Evolutionary conservation across 2,329 filamentous ascomycete species (phyloP), one percentile per base, ranked within the genome.

Genomic region (Penicillium sclerotiorum): DNA sequence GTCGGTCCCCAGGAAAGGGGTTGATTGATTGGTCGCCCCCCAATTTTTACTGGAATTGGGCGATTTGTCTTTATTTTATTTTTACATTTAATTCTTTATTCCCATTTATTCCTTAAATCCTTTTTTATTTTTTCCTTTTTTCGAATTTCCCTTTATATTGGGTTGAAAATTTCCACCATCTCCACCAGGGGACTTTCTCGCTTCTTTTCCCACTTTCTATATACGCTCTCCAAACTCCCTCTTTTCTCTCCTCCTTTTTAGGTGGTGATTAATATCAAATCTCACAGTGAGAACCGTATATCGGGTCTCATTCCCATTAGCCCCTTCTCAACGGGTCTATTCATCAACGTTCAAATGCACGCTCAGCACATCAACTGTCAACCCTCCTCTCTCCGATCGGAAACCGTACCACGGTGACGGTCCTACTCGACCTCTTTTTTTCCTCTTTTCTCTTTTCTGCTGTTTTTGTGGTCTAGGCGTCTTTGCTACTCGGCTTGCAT

Each of bases 321-420:
- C 47, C 52, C 46, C 49, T 50, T 55, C 47, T 55, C 54, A 41
- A 47, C 51, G 56, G 60, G 52, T 61, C 49, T 25, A 55, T 55
- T 56, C 57, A 62, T 61, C 45, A 60, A 70, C 70, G 72, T 71
- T 73, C 72, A 73, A 75, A 75, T 75, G 72, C 70, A 69, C 70
- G 61, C 62, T 65, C 66, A 63, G 64, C 65, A 67, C 60, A 69
- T 64, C 62, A 63, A 67, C 55, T 61, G 57, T 59, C 64, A 61
- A 64, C 61, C 65, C 64, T 69, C 71, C 66, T 69, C 69, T 66
- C 62, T 66, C 60, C 68, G 62, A 67, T 68, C 70, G 56, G 64
- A 69, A 64, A 63, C 71, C 65, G 68, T 72, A 56, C 72, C 65
- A 52, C 70, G 72, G 71, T 74, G 72, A 75, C 72, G 67, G 70